Evolutionary conservation across 768 basidiomycete genomes (phyloP).

Genomic region (Lyophyllum semitale): DNA sequence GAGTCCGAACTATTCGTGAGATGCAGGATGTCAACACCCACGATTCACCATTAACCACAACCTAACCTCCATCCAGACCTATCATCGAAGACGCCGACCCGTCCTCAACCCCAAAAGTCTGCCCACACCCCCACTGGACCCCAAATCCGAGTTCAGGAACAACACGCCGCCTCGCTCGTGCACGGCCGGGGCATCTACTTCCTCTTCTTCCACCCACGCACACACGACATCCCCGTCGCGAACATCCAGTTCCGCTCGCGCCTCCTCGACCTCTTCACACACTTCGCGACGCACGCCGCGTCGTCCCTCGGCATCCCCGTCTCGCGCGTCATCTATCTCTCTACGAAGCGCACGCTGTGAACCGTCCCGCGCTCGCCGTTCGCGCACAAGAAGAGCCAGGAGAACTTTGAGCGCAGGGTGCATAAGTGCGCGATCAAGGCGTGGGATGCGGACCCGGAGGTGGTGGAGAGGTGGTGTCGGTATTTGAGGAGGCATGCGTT

Average conservation of each 20-base stretch:
- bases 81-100: conserved; percentile 2
- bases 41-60: not conserved
- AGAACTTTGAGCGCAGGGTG: conserved; percentile 88
- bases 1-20: conserved; percentile 18
- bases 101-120: conserved; percentile 16
- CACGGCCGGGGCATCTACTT: conserved; percentile 61
- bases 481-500: conserved; percentile 78
- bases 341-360: conserved; percentile 77
- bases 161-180: conserved; percentile 57
- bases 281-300: conserved; percentile 85
- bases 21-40: not conserved
- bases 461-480: conserved; percentile 77
- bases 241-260: conserved; percentile 78
- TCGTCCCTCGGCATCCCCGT: conserved; percentile 82
- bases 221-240: conserved; percentile 77
- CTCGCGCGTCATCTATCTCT: conserved; percentile 64
- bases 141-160: conserved; percentile 25
- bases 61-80: not conserved
- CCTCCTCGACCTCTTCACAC: conserved; percentile 76
- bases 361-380: conserved; percentile 88
- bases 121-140: conserved; percentile 15
- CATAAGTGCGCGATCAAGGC: conserved; percentile 89
- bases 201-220: conserved; percentile 58
- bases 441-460: conserved; percentile 81
- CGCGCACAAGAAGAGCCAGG: conserved; percentile 90